phyloP scores from a whole-genome alignment of 345 rosid genomes.

The Abelmoschus esculentus region DNA sequence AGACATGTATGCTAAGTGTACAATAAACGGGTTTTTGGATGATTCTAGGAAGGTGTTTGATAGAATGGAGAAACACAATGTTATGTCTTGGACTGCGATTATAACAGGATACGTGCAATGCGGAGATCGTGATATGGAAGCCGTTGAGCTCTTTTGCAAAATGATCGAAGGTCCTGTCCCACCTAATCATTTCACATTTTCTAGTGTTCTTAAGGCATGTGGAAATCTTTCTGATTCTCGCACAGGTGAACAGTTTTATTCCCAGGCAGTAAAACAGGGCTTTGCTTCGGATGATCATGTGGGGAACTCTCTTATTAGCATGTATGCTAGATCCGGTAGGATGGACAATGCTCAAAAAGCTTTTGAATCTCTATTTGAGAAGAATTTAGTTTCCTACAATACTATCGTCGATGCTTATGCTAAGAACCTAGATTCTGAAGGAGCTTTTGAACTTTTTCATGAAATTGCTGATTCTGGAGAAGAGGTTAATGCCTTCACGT shows the following conservation, averaged over 20 bases:
- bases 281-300: conserved; percentile 45
- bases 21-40: conserved; percentile 34
- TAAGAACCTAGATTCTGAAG: conserved; percentile 36
- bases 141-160: conserved; percentile 38
- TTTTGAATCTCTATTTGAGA: conserved; percentile 49
- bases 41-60: conserved; percentile 58
- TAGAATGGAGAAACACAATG: conserved; percentile 48
- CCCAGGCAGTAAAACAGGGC: conserved; percentile 45
- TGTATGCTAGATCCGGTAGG: conserved; percentile 50
- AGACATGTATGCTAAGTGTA: conserved; percentile 69
- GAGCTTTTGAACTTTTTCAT: conserved; percentile 36
- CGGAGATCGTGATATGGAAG: conserved; percentile 35
- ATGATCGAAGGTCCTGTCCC: conserved; percentile 41
- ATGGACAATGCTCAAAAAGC: conserved; percentile 61
- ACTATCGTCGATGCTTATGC: conserved; percentile 45
- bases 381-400: conserved; percentile 56
- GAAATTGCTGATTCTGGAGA: conserved; percentile 35
- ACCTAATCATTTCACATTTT: conserved; percentile 66
- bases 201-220: conserved; percentile 64
- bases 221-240: conserved; percentile 37
- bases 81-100: conserved; percentile 73
- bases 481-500: conserved; percentile 47
- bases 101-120: conserved; percentile 44
- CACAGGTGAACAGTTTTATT: conserved; percentile 43
- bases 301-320: conserved; percentile 61